Conservation (phyloP, 2,329 filamentous ascomycete species). For the Fusarium temperatum region DNA sequence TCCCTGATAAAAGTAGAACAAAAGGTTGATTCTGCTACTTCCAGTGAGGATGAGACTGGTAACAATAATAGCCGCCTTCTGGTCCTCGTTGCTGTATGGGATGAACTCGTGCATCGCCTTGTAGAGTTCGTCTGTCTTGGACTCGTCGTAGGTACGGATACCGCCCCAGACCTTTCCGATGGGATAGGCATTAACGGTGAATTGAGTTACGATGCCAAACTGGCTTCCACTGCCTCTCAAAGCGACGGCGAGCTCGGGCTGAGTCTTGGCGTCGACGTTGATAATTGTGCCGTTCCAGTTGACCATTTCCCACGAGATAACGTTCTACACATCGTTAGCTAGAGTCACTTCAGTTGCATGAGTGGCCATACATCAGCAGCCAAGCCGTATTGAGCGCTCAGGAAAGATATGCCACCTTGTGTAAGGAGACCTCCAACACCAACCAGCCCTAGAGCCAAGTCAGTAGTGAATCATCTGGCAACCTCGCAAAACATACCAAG, state of each 20-base stretch:
- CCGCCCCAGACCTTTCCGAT: constrained; percentile 17
- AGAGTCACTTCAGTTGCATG: rapidly evolving
- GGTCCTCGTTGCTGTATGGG: constrained; percentile 8
- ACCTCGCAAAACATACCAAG: not conserved
- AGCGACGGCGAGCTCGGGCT: constrained; percentile 11
- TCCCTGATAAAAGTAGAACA: constrained; percentile 22
- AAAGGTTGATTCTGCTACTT: not conserved
- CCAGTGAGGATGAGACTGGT: not conserved
- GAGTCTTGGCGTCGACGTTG: not conserved
- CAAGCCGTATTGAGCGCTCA: constrained; percentile 20
- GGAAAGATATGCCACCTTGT: constrained; percentile 5
- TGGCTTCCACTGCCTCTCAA: constrained; percentile 20
- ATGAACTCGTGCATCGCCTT: constrained; percentile 10
- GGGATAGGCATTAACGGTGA: not conserved
- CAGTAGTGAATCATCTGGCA: rapidly evolving
- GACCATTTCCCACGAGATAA: constrained; percentile 15
- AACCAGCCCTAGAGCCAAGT: not conserved
- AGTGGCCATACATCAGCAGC: constrained; percentile 2
- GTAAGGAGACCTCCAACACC: constrained; percentile 20
- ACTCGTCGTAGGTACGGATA: not conserved
- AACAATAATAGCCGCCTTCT: not conserved
- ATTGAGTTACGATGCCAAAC: constrained; percentile 7
- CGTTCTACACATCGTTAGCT: not conserved
- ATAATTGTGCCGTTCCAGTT: constrained; percentile 16
- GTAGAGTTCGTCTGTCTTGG: constrained; percentile 12